Percentiles rank a stretch among this genome's conserved stretches.
Evolutionary conservation across 805 yeast genomes (phyloP).

Genomic region (Saccharomycopsis microspora): DNA sequence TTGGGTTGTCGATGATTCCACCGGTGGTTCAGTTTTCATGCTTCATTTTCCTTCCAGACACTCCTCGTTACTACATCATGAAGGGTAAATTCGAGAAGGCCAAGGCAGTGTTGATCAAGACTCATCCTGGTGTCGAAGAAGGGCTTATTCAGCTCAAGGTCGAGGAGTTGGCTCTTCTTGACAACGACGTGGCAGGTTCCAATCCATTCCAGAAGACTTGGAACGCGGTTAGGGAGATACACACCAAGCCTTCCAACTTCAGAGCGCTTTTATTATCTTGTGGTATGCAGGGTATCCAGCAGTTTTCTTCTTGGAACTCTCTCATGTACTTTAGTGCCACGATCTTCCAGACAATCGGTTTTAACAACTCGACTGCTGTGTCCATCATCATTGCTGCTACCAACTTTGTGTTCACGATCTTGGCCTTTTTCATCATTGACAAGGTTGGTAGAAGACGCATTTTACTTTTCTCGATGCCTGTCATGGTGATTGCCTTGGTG

Average conservation of each 20-base stretch:
- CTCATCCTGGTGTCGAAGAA: conserved; percentile 53
- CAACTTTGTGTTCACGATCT: conserved; percentile 75
- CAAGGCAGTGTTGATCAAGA: conserved; percentile 45
- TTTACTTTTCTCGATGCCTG: conserved; percentile 69
- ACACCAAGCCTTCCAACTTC: conserved; percentile 62
- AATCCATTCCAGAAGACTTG: conserved; percentile 38
- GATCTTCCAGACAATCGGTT: conserved; percentile 84
- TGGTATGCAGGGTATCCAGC: conserved; percentile 92
- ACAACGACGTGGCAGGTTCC: conserved; percentile 34
- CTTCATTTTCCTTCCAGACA: conserved; percentile 84
- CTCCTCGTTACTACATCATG: conserved; percentile 82
- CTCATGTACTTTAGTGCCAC: conserved; percentile 92
- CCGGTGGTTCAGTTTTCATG: conserved; percentile 66
- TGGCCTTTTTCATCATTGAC: conserved; percentile 83
- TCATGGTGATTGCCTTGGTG: conserved; percentile 67
- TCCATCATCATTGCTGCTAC: conserved; percentile 90
- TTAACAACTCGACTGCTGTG: conserved; percentile 86
- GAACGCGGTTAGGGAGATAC: conserved; percentile 54
- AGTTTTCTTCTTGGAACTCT: conserved; percentile 93
- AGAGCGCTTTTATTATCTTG: conserved; percentile 85
- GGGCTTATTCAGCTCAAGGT: conserved; percentile 56
- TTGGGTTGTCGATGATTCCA: conserved; percentile 84
- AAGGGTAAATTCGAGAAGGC: conserved; percentile 59
- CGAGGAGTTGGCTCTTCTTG: conserved; percentile 44
- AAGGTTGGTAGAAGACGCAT: conserved; percentile 79